These are phyloP conservation scores for Artomyces pyxidatus DNA, from an alignment of 768 basidiomycete species.

Conservation along the genomic window DNA sequence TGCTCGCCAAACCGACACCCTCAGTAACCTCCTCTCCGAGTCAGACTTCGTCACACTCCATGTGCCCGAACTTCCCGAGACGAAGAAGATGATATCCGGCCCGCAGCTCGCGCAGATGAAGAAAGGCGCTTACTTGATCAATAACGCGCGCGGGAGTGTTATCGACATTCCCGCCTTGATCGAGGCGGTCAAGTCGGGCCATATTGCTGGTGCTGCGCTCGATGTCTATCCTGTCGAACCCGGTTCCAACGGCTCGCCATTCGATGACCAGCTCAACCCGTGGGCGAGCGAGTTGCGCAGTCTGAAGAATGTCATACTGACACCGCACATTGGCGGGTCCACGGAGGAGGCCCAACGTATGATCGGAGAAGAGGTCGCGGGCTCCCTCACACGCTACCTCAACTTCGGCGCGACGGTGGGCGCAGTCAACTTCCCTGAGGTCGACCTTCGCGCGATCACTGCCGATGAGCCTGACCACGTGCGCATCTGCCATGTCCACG, in stretches of 20 bases:
- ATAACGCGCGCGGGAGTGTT: conserved; percentile 94
- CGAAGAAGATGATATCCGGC: conserved; percentile 84
- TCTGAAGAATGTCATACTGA: conserved; percentile 89
- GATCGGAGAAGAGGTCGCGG: conserved; percentile 93
- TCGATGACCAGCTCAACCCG: conserved; percentile 80
- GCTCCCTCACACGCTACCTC: conserved; percentile 80
- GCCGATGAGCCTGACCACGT: conserved; percentile 74
- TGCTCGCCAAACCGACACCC: conserved; percentile 81
- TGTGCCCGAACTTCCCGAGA: conserved; percentile 94
- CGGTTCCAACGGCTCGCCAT: conserved; percentile 80
- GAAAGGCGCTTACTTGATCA: conserved; percentile 89
- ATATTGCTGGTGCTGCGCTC: conserved; percentile 84
- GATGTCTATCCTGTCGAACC: conserved; percentile 97
- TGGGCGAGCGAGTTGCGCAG: conserved; percentile 73
- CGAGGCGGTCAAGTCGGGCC: conserved; percentile 71
- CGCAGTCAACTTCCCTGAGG: conserved; percentile 98
- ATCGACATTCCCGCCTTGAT: conserved; percentile 92
- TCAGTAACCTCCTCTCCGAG: conserved; percentile 61
- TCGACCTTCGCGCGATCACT: conserved; percentile 88
- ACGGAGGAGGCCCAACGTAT: conserved; percentile 97
- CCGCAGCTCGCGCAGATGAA: conserved; percentile 86
- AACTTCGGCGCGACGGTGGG: conserved; percentile 86
- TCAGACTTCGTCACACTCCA: conserved; percentile 96
- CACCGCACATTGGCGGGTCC: conserved; percentile 97
- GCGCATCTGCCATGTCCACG: conserved; percentile 92